Percentiles rank a stretch among this genome's conserved stretches.
These are phyloP conservation scores for Clitopilus passeckerianus DNA, from an alignment of 768 basidiomycete species.

Conservation along the genomic window DNA sequence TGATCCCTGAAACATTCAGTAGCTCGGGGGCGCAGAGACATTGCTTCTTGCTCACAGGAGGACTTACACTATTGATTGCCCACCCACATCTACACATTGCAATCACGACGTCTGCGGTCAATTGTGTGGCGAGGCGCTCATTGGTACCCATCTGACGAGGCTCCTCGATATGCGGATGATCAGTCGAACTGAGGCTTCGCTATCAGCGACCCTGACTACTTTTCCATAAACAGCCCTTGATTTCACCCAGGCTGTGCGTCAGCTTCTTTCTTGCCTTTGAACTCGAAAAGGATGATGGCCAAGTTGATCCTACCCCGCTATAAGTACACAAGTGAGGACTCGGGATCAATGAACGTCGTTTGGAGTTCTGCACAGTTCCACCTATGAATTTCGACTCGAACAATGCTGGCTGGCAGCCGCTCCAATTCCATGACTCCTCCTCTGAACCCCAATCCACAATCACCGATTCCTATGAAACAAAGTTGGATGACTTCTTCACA, in stretches of 20 bases:
- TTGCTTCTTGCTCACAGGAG: no score
- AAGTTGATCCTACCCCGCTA: background rate
- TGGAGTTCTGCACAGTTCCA: no score
- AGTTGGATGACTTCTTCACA: background rate
- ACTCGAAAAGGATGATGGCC: background rate
- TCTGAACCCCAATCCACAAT: background rate
- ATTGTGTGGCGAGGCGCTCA: background rate
- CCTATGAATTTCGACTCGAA: background rate
- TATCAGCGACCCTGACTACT: background rate
- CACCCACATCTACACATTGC: no score
- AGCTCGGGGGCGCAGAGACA: background rate
- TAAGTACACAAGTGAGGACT: background rate
- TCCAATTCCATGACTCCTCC: background rate
- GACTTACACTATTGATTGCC: no score
- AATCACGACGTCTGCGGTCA: background rate
- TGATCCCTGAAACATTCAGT: background rate
- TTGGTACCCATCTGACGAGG: background rate
- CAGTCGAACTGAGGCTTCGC: background rate
- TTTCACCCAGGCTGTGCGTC: background rate
- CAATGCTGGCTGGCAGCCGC: background rate
- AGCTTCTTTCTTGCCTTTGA: background rate
- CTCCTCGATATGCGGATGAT: background rate
- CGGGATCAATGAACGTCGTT: background rate
- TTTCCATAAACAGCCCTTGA: background rate
- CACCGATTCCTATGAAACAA: background rate